phyloP scores from a whole-genome alignment of 805 yeast species.

The Candida schatavii region DNA sequence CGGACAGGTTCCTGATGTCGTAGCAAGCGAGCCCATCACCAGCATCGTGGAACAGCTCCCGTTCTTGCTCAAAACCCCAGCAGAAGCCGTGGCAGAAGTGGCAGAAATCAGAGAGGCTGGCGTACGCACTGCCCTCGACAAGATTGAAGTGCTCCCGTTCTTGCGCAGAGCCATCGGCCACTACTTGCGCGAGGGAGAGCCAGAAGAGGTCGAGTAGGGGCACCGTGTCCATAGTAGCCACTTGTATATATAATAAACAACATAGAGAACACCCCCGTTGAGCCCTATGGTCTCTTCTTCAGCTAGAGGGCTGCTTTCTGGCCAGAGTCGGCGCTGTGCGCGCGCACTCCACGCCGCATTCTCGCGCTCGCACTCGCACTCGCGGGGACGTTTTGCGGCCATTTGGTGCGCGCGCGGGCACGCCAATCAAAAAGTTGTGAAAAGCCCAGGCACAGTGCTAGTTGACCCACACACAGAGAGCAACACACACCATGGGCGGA shows the following conservation, averaged over 20 bases:
- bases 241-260: no score
- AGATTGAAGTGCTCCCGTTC: constrained; percentile 40
- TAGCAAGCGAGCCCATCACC: constrained; percentile 26
- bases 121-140: constrained; percentile 25
- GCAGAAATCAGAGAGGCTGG: constrained; percentile 46
- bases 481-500: constrained; percentile 32
- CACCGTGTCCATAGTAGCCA: no score
- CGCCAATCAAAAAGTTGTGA: no score
- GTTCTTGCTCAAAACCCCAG: constrained; percentile 31
- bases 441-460: background rate
- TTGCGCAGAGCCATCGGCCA: constrained; percentile 28
- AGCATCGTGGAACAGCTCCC: constrained; percentile 42
- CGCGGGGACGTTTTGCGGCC: no score
- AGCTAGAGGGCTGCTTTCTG: no score
- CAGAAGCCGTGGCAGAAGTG: constrained; percentile 46
- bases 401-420: no score
- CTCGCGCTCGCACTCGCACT: background rate
- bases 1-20: constrained; percentile 14
- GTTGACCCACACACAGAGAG: background rate
- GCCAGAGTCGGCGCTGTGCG: no score
- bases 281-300: no score
- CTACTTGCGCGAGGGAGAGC: constrained; percentile 12
- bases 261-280: no score
- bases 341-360: background rate
- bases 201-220: constrained; percentile 1